These are phyloP conservation scores for Singerocomus inundabilis DNA, from an alignment of 1,284 basidiomycete genomes.

Conservation along the genomic window DNA sequence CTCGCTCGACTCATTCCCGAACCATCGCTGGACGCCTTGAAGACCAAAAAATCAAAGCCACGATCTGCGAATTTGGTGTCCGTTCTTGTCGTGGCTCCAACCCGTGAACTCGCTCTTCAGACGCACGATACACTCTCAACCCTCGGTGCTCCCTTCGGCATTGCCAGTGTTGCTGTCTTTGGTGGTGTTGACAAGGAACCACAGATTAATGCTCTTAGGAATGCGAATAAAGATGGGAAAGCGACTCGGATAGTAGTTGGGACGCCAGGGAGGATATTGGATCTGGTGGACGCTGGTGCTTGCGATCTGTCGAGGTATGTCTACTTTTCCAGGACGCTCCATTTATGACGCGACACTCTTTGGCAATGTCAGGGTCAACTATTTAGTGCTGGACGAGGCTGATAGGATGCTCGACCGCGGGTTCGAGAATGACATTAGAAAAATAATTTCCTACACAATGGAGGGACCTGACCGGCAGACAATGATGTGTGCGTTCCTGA, in stretches of 20 bases:
- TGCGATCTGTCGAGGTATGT: constrained; percentile 77
- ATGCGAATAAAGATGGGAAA: constrained; percentile 48
- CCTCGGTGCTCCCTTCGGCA: constrained; percentile 71
- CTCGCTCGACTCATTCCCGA: constrained; percentile 62
- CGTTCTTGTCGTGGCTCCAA: constrained; percentile 89
- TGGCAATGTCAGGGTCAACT: constrained; percentile 63
- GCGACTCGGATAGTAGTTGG: constrained; percentile 67
- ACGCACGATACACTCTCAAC: constrained; percentile 84
- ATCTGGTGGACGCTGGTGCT: constrained; percentile 83
- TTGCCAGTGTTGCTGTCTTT: constrained; percentile 71
- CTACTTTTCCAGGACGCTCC: not conserved
- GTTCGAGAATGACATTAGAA: constrained; percentile 97
- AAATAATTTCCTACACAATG: constrained; percentile 83
- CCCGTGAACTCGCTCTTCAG: constrained; percentile 92
- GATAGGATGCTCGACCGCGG: constrained; percentile 99
- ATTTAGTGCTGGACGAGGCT: constrained; percentile 95
- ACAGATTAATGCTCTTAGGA: constrained; percentile 66
- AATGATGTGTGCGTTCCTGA: constrained; percentile 75
- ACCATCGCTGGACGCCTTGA: constrained; percentile 15
- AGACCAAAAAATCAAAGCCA: constrained; percentile 37
- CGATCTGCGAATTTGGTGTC: constrained; percentile 45
- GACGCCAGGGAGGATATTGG: constrained; percentile 91
- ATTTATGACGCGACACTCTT: not conserved
- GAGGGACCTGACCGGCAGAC: constrained; percentile 73
- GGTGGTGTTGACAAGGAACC: constrained; percentile 90